Evolutionary conservation across 441 rosid species (phyloP).

Genomic region (Rhodomyrtus psidioides): DNA sequence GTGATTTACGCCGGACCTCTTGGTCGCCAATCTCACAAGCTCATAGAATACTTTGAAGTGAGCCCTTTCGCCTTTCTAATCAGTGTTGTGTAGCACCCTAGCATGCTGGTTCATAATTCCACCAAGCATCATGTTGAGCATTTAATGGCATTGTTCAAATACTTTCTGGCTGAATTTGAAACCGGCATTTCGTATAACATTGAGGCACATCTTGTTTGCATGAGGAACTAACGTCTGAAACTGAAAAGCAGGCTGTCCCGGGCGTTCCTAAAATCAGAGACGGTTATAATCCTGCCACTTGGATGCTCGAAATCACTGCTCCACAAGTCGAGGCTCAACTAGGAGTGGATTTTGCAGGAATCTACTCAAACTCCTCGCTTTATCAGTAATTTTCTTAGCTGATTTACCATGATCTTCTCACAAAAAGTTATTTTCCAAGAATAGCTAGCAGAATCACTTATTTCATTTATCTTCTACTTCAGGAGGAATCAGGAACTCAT

Average conservation of each 20-base stretch:
- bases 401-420: not conserved
- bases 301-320: constrained; percentile 83
- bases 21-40: constrained; percentile 25
- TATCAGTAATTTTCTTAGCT: constrained; percentile 23
- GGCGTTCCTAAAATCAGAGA: constrained; percentile 66
- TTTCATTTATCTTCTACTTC: constrained; percentile 19
- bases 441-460: not conserved
- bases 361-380: constrained; percentile 45
- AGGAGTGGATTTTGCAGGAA: constrained; percentile 57
- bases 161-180: not conserved
- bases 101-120: not conserved
- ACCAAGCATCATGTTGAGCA: not conserved
- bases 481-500: constrained; percentile 76
- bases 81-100: not conserved
- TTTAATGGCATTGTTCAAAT: not conserved
- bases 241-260: constrained; percentile 40
- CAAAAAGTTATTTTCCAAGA: not conserved
- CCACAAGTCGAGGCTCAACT: constrained; percentile 57
- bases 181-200: not conserved
- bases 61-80: not conserved
- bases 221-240: not conserved
- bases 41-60: constrained; percentile 28
- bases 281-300: constrained; percentile 84
- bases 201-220: not conserved
- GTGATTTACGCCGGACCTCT: constrained; percentile 26